These are phyloP conservation scores for Cadophora sp. DNA, from an alignment of 2,329 filamentous ascomycete genomes.

Conservation along the genomic window DNA sequence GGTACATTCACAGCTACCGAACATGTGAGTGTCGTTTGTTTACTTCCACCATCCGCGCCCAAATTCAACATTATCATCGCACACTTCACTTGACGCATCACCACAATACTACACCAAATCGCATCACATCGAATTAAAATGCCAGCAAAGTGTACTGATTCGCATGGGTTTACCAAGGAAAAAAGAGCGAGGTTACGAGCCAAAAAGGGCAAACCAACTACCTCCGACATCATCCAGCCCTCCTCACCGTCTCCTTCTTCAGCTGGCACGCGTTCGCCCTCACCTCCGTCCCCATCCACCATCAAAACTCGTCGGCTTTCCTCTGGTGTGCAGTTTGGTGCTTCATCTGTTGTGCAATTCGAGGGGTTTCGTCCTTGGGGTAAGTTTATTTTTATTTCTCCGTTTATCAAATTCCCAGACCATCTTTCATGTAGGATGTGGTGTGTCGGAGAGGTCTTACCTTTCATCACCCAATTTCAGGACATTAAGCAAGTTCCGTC, in stretches of 20 bases:
- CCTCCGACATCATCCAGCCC: not conserved
- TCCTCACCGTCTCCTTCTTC: not conserved
- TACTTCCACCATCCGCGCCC: not conserved
- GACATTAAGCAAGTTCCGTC: not conserved
- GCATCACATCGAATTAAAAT: not conserved
- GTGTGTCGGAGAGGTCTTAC: too few species aligned
- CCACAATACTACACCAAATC: not conserved
- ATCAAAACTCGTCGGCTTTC: not conserved
- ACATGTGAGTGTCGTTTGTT: not conserved
- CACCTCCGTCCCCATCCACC: not conserved
- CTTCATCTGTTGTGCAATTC: not conserved
- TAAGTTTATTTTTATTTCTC: not conserved
- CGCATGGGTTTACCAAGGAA: not conserved
- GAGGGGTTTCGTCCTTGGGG: not conserved
- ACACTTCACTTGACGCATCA: not conserved
- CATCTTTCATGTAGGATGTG: too few species aligned
- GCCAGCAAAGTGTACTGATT: not conserved
- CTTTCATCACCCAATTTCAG: not conserved
- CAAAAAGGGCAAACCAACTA: not conserved
- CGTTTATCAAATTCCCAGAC: too few species aligned
- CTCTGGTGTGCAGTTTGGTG: not conserved
- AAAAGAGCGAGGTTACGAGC: not conserved
- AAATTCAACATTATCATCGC: not conserved
- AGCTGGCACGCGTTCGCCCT: not conserved
- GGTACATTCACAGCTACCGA: not conserved